A percentile compares a stretch with the other conserved stretches of the same genome.
phyloP scores from a whole-genome alignment of 2,329 filamentous ascomycete species.

The Venturia effusa region DNA sequence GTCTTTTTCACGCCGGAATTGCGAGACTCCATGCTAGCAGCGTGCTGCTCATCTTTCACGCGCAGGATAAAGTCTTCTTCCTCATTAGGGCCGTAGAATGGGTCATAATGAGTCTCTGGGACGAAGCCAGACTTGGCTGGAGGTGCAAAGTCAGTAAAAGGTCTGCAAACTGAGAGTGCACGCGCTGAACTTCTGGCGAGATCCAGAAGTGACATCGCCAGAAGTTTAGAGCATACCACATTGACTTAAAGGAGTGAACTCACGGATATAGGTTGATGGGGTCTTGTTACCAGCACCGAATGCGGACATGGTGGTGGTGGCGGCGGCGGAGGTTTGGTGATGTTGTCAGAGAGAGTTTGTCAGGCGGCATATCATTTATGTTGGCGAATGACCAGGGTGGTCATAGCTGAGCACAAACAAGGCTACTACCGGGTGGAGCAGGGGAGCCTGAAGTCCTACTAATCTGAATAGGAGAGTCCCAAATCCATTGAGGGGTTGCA shows the following conservation, averaged over 20 bases:
- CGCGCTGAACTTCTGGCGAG: not conserved
- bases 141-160: not conserved
- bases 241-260: not conserved
- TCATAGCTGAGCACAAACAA: not conserved
- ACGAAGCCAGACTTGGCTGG: not conserved
- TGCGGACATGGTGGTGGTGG: not conserved
- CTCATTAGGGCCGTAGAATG: not conserved
- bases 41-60: not conserved
- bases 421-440: not conserved
- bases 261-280: not conserved
- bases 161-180: not conserved
- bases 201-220: not conserved
- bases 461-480: not conserved
- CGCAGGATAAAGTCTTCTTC: not conserved
- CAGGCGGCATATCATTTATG: not conserved
- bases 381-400: not conserved
- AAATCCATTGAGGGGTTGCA: not conserved
- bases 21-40: not conserved
- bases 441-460: not conserved
- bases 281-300: not conserved
- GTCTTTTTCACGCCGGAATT: not conserved
- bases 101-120: not conserved
- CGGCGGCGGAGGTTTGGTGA: not conserved
- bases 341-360: not conserved
- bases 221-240: not conserved